Conservation (phyloP, 352 stramenopile genomes). For the Ophiocytium majus region DNA sequence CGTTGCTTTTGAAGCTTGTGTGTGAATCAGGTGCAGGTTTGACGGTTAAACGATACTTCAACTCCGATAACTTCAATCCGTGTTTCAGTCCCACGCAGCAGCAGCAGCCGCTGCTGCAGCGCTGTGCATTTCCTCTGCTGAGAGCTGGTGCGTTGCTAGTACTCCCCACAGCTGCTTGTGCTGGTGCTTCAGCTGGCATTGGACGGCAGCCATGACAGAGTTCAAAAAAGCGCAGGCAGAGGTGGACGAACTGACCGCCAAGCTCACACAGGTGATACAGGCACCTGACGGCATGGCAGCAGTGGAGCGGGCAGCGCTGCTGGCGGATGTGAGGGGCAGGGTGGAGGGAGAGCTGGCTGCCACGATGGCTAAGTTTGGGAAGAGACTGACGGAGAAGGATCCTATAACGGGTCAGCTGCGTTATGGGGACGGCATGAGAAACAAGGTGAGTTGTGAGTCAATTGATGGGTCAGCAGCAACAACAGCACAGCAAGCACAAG, state of each 20-base stretch:
- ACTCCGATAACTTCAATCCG: too few relatives aligned
- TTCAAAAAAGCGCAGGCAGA: constrained; percentile 38
- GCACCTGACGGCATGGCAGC: constrained; percentile 14
- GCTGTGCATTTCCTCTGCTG: too few relatives aligned
- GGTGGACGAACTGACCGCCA: constrained; percentile 23
- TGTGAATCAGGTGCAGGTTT: too few relatives aligned
- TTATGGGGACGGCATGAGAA: constrained; percentile 42
- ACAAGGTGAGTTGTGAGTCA: constrained; percentile 36
- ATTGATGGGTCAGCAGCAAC: background rate
- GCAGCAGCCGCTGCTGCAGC: too few relatives aligned
- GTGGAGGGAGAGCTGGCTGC: constrained; percentile 38
- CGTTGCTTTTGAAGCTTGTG: too few relatives aligned
- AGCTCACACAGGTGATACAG: constrained; percentile 24
- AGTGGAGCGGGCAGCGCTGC: constrained; percentile 10
- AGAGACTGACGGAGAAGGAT: constrained; percentile 42
- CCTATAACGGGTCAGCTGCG: constrained; percentile 39
- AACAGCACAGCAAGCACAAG: background rate
- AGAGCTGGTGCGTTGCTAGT: too few relatives aligned
- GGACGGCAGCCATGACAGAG: constrained; percentile 53
- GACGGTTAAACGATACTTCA: too few relatives aligned
- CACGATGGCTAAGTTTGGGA: constrained; percentile 46
- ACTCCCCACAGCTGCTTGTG: too few relatives aligned
- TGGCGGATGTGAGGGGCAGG: constrained; percentile 21
- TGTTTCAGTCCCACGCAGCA: too few relatives aligned
- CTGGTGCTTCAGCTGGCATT: too few relatives aligned